Conservation (phyloP, 768 basidiomycete genomes). For the Naganishia antarctica region DNA sequence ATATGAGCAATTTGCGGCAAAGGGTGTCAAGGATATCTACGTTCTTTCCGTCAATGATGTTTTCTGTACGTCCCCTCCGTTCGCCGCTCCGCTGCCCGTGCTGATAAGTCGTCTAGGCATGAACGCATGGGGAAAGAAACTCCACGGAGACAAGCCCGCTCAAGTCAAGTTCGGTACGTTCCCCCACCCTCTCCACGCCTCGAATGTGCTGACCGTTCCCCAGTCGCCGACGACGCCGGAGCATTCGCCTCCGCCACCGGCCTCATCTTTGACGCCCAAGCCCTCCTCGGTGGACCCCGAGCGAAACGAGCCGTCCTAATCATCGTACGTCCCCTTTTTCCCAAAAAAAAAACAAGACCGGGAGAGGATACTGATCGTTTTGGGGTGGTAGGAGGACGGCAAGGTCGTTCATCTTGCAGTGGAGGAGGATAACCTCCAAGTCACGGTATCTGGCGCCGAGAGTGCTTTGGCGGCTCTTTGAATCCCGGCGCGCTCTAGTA, state of each 20-base stretch:
- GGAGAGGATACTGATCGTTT: constrained; percentile 56
- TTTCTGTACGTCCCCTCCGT: constrained; percentile 50
- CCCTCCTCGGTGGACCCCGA: constrained; percentile 63
- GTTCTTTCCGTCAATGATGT: constrained; percentile 74
- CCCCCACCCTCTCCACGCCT: not conserved
- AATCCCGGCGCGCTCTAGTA: constrained; percentile 4
- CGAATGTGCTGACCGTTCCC: not conserved
- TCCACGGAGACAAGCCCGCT: constrained; percentile 56
- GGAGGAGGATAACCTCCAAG: constrained; percentile 50
- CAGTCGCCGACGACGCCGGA: constrained; percentile 64
- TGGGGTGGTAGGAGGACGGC: constrained; percentile 58
- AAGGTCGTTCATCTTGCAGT: constrained; percentile 64
- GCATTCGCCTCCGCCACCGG: constrained; percentile 58
- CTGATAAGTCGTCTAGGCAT: no score
- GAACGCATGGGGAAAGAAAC: constrained; percentile 50
- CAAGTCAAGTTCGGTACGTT: constrained; percentile 53
- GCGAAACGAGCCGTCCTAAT: constrained; percentile 55
- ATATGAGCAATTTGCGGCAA: constrained; percentile 67
- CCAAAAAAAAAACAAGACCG: constrained; percentile 39
- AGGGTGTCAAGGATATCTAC: constrained; percentile 65
- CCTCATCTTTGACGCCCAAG: constrained; percentile 61
- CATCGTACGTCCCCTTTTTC: constrained; percentile 40
- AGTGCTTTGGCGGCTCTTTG: constrained; percentile 51
- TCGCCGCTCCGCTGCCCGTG: no score
- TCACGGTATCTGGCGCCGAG: constrained; percentile 58